phyloP scores from a whole-genome alignment of 2,329 filamentous ascomycete species.

The Aureobasidium uvarum region DNA sequence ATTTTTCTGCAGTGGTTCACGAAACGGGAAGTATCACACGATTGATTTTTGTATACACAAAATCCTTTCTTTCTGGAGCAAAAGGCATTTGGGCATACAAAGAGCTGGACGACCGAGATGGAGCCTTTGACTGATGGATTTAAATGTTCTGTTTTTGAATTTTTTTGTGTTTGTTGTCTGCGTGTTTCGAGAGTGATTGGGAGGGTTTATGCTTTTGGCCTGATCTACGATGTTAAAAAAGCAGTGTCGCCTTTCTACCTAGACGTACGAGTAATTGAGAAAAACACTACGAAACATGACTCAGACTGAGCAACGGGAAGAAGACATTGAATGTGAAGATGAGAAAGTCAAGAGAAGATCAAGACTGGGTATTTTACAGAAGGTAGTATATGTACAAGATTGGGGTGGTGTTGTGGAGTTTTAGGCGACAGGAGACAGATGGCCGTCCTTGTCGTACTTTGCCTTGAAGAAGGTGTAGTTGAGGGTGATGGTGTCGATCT shows the following conservation, averaged over 20 bases:
- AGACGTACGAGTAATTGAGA: background rate
- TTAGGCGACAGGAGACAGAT: slow-evolving; percentile 58
- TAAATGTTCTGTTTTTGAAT: background rate
- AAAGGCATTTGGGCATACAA: slow-evolving; percentile 3
- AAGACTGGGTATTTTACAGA: slow-evolving; percentile 13
- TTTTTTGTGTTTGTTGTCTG: background rate
- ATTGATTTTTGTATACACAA: slow-evolving; percentile 15
- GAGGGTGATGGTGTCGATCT: slow-evolving; percentile 90
- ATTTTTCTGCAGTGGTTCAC: slow-evolving; percentile 1
- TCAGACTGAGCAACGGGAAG: background rate
- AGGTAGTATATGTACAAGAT: slow-evolving; percentile 22
- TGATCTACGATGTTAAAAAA: slow-evolving; percentile 15
- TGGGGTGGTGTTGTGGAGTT: background rate
- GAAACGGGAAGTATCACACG: slow-evolving; percentile 13
- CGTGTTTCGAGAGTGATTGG: background rate
- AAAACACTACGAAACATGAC: background rate
- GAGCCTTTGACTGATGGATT: background rate
- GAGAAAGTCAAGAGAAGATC: background rate
- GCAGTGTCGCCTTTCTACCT: background rate
- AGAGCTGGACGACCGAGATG: slow-evolving; percentile 1
- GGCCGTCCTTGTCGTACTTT: slow-evolving; percentile 77
- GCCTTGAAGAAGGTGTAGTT: slow-evolving; percentile 99
- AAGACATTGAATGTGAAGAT: background rate
- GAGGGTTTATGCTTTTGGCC: slow-evolving; percentile 23
- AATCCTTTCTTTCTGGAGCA: background rate